Conservation (phyloP, 352 stramenopile genomes). For the Phytophthora cryptogea region DNA sequence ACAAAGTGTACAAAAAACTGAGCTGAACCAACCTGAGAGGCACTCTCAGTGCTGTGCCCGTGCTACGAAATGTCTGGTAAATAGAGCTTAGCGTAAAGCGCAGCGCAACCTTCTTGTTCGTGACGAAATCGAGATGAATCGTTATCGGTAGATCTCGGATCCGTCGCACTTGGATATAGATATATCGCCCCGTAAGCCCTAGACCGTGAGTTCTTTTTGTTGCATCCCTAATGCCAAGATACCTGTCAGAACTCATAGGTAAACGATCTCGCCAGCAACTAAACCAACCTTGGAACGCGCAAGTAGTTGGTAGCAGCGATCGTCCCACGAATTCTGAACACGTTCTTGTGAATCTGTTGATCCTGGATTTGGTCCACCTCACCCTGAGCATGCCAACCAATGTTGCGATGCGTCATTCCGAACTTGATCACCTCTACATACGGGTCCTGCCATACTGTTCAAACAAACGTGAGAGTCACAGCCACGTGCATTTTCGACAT, state of each 20-base stretch:
- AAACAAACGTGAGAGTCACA: not conserved
- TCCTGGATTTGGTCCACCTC: slow-evolving; percentile 77
- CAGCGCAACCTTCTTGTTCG: slow-evolving; percentile 65
- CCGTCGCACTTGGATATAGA: slow-evolving; percentile 66
- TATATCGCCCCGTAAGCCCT: slow-evolving; percentile 66
- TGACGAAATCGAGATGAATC: slow-evolving; percentile 75
- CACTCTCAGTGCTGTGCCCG: slow-evolving; percentile 62
- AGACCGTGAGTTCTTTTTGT: slow-evolving; percentile 58
- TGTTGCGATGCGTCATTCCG: slow-evolving; percentile 57
- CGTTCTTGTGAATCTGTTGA: slow-evolving; percentile 70
- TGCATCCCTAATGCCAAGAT: slow-evolving; percentile 35
- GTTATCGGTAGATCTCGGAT: slow-evolving; percentile 48
- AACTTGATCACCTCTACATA: slow-evolving; percentile 88
- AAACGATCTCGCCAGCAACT: not conserved
- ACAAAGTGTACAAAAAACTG: not conserved
- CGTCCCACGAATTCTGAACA: slow-evolving; percentile 74
- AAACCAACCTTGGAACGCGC: slow-evolving; percentile 54
- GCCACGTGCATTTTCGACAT: not conserved
- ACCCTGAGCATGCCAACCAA: slow-evolving; percentile 61
- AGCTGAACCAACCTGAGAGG: slow-evolving; percentile 44
- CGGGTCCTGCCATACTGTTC: slow-evolving; percentile 81
- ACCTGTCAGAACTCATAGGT: slow-evolving; percentile 1
- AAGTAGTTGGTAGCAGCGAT: slow-evolving; percentile 81
- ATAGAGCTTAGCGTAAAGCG: slow-evolving; percentile 78
- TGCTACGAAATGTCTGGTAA: slow-evolving; percentile 57